Base-by-base conservation (phyloP, 1,284 basidiomycete species). In the Exobasidium rhododendri region DNA sequence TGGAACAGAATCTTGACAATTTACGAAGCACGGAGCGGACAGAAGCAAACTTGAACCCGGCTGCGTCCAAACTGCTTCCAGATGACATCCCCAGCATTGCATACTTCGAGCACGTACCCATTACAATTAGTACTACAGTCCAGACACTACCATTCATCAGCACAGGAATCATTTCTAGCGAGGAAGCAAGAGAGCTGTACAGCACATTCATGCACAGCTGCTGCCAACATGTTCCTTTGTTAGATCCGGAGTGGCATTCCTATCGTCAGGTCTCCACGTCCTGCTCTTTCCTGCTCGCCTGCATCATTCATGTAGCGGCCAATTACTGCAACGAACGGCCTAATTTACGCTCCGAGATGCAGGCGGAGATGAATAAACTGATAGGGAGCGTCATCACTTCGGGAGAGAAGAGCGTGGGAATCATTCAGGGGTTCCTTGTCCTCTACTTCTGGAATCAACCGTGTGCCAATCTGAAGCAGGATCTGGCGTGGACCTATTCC, bases 401-500 rank as follows among this genome's bases (percentile, higher is more conserved):
- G 68, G 90, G 90, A 0, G 94, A 92, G 84, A 98, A 98, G 81
- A 92, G 90, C 24, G 88, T 97, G 50, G 96, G 97, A 69, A 81
- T 83, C 28, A 75, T 81, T 29, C 80, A 81, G 63, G 80, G 75
- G 13, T 82, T 81, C 65, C 54, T 80, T 56, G 72, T 82, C 3
- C 67, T 82, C 35, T 75, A 76, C 14, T 65, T 78, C 54, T 82
- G 80, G 69, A 80, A 80, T 40, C 80, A 81, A 62, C 80, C 75
- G 7, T 69, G 72, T 11, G 69, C 79, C 64, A 79, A 82, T n/a
- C 97, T 92, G 75, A 94, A 97, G 78, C 92, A 96, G 75, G 94
- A 98, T 81, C 88, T 90, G 73, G 97, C 94, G 0, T 98, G 94
- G 93, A 69, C 76, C 46, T 79, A 78, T 66, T 69, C 73, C 59